Base-by-base conservation (phyloP, 768 basidiomycete species). In the Phanerochaete carnosa region DNA sequence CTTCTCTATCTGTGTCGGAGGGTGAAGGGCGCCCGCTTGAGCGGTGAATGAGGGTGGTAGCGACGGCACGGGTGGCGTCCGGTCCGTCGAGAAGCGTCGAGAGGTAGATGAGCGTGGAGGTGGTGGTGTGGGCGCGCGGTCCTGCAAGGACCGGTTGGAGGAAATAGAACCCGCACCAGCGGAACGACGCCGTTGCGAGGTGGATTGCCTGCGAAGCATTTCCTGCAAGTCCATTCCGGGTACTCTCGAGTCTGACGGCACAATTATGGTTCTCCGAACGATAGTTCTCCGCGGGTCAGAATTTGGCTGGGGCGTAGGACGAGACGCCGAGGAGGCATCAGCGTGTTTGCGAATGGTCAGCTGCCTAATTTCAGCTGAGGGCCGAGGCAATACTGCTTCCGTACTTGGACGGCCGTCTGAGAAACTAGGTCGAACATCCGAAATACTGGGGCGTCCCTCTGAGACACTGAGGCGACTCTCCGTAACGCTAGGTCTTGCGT, bases 41-140 rank as follows among this genome's bases (percentile, higher is more conserved):
- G 79, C 67, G 4, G 78, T 73, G 57, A 85, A 76, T 13, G 84
- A 79, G 60, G 77, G 72, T 39, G 88, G 83, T 52, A 88, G 70
- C 39, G 82, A 81, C 11, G 90, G 90, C 35, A 92, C 78, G 11
- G 90, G 90, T 45, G 90, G 89, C 2, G 86, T 81, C 37, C 75
- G 75, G 65, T 88, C 86, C 60, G 75, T 77, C 23, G 89, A 89
- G 75, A 92, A 90, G 37, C 88, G 83, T 62, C 81, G 81, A 32
- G 72, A 64, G 39, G 71, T 70, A 50, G 79, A 76, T 4, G 82
- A 75, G 64, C 83, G 83, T 15, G 89, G 85, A 32, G 92, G 92
- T 19, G 92, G 92, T n/a, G 92, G 92, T 8, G 92, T 94, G 12
- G 91, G 92, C 13, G 77, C 88, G 55, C 92, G 88, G 65, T 94